phyloP scores from a whole-genome alignment of 192 early-diverging fungal species.

The Backusella luteola region DNA sequence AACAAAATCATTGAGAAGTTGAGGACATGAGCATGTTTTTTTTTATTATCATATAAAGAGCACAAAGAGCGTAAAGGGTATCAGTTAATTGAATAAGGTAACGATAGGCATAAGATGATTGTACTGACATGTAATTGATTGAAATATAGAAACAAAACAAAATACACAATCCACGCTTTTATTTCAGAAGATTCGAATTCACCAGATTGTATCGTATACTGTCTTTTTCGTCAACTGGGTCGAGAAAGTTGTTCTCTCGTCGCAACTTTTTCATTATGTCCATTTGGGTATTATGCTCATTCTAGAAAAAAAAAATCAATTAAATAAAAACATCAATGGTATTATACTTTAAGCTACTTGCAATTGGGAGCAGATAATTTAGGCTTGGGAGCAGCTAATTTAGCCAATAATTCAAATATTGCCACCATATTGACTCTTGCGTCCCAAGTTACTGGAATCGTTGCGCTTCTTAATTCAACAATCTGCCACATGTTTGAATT shows the following conservation, averaged over 20 bases:
- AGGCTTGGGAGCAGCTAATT: no score
- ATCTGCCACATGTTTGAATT: background rate
- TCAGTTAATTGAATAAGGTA: background rate
- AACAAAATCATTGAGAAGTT: constrained; percentile 13
- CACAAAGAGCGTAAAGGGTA: constrained; percentile 8
- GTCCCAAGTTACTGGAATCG: background rate
- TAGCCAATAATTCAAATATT: constrained; percentile 7
- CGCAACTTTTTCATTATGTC: constrained; percentile 1
- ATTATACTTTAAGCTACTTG: constrained; percentile 1
- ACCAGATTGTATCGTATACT: constrained; percentile 11
- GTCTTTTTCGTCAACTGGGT: constrained; percentile 11
- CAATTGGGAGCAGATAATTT: no score
- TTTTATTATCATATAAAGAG: constrained; percentile 4
- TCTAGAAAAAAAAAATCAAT: constrained; percentile 9
- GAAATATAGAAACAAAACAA: constrained; percentile 10
- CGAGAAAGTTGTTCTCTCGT: constrained; percentile 10
- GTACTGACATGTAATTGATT: constrained; percentile 15
- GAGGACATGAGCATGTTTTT: background rate
- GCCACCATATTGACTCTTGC: background rate
- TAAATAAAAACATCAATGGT: constrained; percentile 12
- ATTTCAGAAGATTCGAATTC: constrained; percentile 14
- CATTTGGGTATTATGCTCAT: background rate
- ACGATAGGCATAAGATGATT: constrained; percentile 3
- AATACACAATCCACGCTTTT: constrained; percentile 13
- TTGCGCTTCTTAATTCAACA: constrained; percentile 5